Evolutionary conservation across 805 yeast species (phyloP).

Genomic region (Kuraishia ogatae): DNA sequence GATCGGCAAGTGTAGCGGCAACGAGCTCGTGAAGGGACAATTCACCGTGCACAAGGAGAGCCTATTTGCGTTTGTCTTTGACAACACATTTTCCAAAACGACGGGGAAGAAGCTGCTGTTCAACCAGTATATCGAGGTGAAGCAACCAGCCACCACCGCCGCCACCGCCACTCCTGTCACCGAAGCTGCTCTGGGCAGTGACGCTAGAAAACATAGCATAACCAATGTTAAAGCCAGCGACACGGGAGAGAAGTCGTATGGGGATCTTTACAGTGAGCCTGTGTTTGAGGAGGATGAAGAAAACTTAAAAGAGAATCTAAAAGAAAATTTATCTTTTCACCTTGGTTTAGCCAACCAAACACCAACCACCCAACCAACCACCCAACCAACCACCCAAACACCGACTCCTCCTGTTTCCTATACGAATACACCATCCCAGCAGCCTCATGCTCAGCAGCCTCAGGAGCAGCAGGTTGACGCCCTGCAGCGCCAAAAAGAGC

Average conservation of each 20-base stretch:
- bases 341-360: too few species aligned
- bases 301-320: too few species aligned
- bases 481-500: too few species aligned
- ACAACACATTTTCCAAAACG: conserved; percentile 83
- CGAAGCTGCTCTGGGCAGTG: too few species aligned
- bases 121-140: conserved; percentile 33
- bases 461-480: background rate
- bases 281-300: background rate
- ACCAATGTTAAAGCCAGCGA: background rate
- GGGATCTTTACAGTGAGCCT: background rate
- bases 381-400: background rate
- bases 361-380: too few species aligned
- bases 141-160: too few species aligned
- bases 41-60: conserved; percentile 56
- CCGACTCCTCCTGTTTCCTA: background rate
- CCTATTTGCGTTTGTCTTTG: conserved; percentile 81
- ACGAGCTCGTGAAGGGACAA: conserved; percentile 54
- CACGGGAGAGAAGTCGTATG: background rate
- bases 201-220: too few species aligned
- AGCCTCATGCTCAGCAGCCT: background rate
- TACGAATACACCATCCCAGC: background rate
- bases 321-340: too few species aligned
- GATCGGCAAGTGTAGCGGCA: conserved; percentile 50
- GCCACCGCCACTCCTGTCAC: too few species aligned
- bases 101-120: conserved; percentile 76